Base-by-base conservation (phyloP, 176 grass and related monocot genomes). In the Olyra latifolia region DNA sequence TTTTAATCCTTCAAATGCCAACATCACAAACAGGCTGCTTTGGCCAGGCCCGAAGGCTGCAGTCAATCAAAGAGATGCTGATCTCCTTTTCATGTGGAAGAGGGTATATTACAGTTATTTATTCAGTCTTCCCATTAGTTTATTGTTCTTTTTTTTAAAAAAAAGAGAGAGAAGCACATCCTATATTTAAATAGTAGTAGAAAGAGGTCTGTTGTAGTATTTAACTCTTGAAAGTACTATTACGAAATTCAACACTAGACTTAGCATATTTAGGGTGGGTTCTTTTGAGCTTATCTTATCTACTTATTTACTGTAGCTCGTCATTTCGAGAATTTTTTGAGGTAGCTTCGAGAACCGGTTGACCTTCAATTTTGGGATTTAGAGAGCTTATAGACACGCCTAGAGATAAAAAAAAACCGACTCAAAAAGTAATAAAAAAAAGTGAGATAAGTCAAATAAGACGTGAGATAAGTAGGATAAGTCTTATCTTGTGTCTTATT, bases 41-140 rank as follows among this genome's bases (percentile, higher is more conserved):
- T 82, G 40, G 76, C 49, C 69, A n/a, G 48, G 64, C 13, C 83
- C 81, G 38, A 81, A 85, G 64, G 87, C 64, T 57, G 66, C 75
- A 30, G 61, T 98, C 74, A 91, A 94, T 74, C 95, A 98, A 80
- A 93, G 95, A 75, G 95, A 98, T 74, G 95, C 92, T 4, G 92
- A 98, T 65, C 71, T 98, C 41, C 83, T 98, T 47, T 98, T 93
- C 88, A 69, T 95, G 79, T 95, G 95, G 95, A 93, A 87, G 53
- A 85, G 81, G 80, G 95, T 98, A 82, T 92, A 57, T 65, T 61
- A 14, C 17, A 52, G 6, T 52, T 65, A 10, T 72, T 38, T 38
- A 14, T 76, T 46, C 47, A 62, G 32, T 29, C 16, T 56, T 15
- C 39, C 15, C 15, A 30, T 15, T 60, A 59, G 1, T 4, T 75